Evolutionary conservation across 768 basidiomycete genomes (phyloP).

Genomic region (Mycena metata): DNA sequence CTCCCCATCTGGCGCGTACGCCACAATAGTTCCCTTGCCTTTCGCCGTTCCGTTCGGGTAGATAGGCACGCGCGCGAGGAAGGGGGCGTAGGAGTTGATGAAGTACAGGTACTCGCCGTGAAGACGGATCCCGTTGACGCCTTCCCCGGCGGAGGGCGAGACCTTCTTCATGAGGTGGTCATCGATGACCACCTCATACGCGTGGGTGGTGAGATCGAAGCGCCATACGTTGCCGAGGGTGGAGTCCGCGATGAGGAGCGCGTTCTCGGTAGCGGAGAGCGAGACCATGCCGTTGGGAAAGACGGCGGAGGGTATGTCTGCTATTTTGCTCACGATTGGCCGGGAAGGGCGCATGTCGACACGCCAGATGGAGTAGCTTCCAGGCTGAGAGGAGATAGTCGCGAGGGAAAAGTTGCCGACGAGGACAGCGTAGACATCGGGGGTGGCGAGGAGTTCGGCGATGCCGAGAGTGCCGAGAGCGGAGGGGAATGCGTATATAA

Average conservation of each 20-base stretch:
- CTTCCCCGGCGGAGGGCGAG: slow-evolving; percentile 28
- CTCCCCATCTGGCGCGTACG: slow-evolving; percentile 25
- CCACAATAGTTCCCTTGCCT: slow-evolving; percentile 21
- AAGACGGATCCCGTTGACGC: slow-evolving; percentile 27
- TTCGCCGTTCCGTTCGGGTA: slow-evolving; percentile 25
- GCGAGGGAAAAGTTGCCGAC: slow-evolving; percentile 29
- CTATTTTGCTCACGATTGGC: slow-evolving; percentile 25
- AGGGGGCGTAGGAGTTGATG: slow-evolving; percentile 24
- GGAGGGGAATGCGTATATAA: slow-evolving; percentile 26
- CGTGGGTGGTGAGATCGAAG: slow-evolving; percentile 29
- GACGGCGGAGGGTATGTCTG: slow-evolving; percentile 27
- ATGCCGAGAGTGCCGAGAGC: slow-evolving; percentile 25
- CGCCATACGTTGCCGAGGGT: slow-evolving; percentile 28
- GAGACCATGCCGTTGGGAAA: slow-evolving; percentile 29
- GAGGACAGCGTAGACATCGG: slow-evolving; percentile 27
- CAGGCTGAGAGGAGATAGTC: slow-evolving; percentile 23
- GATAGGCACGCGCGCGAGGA: slow-evolving; percentile 25
- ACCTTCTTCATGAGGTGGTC: slow-evolving; percentile 27
- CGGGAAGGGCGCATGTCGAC: slow-evolving; percentile 25
- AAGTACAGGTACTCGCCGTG: slow-evolving; percentile 29
- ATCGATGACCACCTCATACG: slow-evolving; percentile 26
- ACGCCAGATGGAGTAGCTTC: slow-evolving; percentile 28
- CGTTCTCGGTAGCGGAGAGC: slow-evolving; percentile 28
- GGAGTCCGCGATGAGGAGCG: slow-evolving; percentile 26
- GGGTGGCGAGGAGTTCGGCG: slow-evolving; percentile 26